Conservation (phyloP, 129 eudicot species). For the Arctium lappa region DNA sequence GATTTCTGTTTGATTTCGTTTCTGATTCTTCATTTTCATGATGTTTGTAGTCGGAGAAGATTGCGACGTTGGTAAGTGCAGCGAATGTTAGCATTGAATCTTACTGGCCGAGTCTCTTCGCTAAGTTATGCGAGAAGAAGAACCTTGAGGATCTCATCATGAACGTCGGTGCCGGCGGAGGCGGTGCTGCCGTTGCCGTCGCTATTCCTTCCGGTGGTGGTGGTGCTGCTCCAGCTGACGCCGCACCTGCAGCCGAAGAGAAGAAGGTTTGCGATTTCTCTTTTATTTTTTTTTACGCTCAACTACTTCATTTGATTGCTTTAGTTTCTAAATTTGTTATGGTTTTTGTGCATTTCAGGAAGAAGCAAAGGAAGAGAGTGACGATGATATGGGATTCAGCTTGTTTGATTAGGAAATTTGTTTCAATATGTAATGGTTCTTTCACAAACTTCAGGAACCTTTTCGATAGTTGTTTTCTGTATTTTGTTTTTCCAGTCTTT, state of each 20-base stretch:
- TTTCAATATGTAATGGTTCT: slow-evolving; percentile 16
- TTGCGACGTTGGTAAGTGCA: slow-evolving; percentile 51
- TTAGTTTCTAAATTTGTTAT: neutral
- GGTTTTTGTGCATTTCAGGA: slow-evolving; percentile 33
- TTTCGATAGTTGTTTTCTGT: slow-evolving; percentile 10
- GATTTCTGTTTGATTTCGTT: neutral
- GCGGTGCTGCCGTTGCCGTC: slow-evolving; percentile 43
- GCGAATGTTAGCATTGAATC: slow-evolving; percentile 65
- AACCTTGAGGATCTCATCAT: slow-evolving; percentile 50
- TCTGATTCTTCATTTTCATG: neutral
- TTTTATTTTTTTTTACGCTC: neutral
- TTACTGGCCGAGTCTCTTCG: slow-evolving; percentile 79
- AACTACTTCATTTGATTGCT: neutral
- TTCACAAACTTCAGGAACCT: neutral
- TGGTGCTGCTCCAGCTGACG: slow-evolving; percentile 42
- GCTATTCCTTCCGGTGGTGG: slow-evolving; percentile 48
- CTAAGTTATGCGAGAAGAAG: slow-evolving; percentile 67
- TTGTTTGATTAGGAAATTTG: slow-evolving; percentile 47
- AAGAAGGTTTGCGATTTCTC: slow-evolving; percentile 46
- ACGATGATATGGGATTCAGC: slow-evolving; percentile 72
- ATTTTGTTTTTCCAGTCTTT: neutral
- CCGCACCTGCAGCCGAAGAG: slow-evolving; percentile 55
- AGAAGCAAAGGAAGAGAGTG: slow-evolving; percentile 71
- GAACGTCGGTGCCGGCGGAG: slow-evolving; percentile 63
- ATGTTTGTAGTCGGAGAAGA: slow-evolving; percentile 56